A percentile compares a stretch with the other conserved stretches of the same genome.
These are phyloP conservation scores for Penstemon eatonii DNA, from an alignment of 257 asterid species.

Conservation along the genomic window DNA sequence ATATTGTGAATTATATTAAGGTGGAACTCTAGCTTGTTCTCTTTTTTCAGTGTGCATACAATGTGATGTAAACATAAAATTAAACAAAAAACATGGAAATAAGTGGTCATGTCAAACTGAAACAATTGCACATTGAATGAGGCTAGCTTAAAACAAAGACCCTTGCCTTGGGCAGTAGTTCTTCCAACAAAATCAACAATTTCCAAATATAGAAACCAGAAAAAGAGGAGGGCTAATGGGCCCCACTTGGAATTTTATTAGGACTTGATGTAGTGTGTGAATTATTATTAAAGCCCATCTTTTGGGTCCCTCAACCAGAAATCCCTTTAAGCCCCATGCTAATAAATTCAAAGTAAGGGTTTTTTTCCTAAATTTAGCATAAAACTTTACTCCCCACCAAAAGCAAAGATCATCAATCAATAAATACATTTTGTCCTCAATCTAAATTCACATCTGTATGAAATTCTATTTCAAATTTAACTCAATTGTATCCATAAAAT, in stretches of 20 bases:
- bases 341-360: conserved; percentile 14
- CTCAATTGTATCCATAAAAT: not conserved
- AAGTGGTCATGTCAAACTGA: conserved; percentile 28
- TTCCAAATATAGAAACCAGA: conserved; percentile 38
- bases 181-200: conserved; percentile 37
- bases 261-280: conserved; percentile 15
- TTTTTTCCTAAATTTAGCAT: conserved; percentile 27
- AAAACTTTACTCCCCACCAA: conserved; percentile 22
- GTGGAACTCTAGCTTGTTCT: no score
- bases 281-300: conserved; percentile 26
- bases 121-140: conserved; percentile 9
- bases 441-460: not conserved
- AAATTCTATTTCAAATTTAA: not conserved
- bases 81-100: not conserved
- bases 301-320: conserved; percentile 24
- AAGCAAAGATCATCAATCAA: conserved; percentile 17
- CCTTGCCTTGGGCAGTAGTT: conserved; percentile 28
- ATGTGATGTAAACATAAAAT: no score
- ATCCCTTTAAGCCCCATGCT: conserved; percentile 20
- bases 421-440: conserved; percentile 17
- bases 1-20: no score
- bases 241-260: conserved; percentile 24
- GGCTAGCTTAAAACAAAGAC: conserved; percentile 25
- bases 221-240: conserved; percentile 26
- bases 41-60: no score